Evolutionary conservation across 129 eudicot genomes (phyloP), one percentile per base, ranked within the genome.

Genomic region (Tanacetum coccineum): DNA sequence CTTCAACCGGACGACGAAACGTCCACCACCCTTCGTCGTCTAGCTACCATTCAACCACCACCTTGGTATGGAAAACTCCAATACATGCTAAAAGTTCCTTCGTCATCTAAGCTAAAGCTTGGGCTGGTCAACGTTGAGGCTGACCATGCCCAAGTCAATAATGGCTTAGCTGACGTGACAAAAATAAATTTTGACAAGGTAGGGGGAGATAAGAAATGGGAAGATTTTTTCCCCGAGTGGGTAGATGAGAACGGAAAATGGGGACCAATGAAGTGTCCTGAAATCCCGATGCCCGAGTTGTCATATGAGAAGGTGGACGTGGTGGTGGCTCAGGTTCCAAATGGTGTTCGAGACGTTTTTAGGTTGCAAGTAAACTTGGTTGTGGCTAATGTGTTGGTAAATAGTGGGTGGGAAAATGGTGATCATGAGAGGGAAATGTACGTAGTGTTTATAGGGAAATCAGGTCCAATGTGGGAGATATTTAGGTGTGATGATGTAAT

Each of bases 401-500:
- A 68, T 66, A 70, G 76, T 76, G 80, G 81, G 18, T 59, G 67
- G 81, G 66, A 74, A 42, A 12, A 70, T 18, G 65, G 72, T 56
- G 71, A 62, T n/a, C n/a, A n/a, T 2, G 67, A 20, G 67, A 30
- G 44, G 40, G 73, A 62, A 56, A 81, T 80, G 28, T 83, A 79
- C 56, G 90, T 71, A 9, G 96, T 89, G 73, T 85, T 89, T 61
- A 48, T 83, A 4, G 84, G 94, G 26, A 21, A 73, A 32, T 83
- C 81, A 59, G 85, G 80, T 11, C 86, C 94, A 21, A 89, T 89
- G 96, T 68, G 74, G 83, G 96, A 85, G 74, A 81, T 85, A 3
- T 89, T 89, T 71, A 81, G 84, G 84, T 89, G 96, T 81, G 94
- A 89, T 57, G 96, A 89, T 72, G 73, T 85, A 46, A 17, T 86